Evolutionary conservation across 139 green algal genomes (phyloP).

Genomic region (Chlorella sp.): DNA sequence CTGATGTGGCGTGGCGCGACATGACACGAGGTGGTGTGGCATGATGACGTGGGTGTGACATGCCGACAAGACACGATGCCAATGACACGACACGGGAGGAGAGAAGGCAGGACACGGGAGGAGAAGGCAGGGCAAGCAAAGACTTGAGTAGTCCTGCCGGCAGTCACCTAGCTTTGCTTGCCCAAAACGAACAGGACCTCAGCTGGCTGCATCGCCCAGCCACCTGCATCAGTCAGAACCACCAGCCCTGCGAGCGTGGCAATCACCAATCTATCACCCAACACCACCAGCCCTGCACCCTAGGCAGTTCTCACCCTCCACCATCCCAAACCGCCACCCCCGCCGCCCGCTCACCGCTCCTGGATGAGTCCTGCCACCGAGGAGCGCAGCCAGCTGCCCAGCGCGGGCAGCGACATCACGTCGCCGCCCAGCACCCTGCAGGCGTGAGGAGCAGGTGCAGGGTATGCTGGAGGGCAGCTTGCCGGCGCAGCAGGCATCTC

Average conservation of each 20-base stretch:
- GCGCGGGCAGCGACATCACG: slow-evolving; percentile 48
- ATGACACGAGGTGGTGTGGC: not conserved
- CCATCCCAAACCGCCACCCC: too few relatives aligned
- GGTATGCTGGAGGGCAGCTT: not conserved
- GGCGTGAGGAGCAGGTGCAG: not conserved
- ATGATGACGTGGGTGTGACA: too few relatives aligned
- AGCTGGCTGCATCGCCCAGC: too few relatives aligned
- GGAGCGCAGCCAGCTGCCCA: slow-evolving; percentile 45
- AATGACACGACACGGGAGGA: too few relatives aligned
- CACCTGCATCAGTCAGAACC: too few relatives aligned
- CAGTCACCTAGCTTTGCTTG: too few relatives aligned
- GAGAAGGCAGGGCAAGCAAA: not conserved
- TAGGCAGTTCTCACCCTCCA: too few relatives aligned
- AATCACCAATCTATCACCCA: not conserved
- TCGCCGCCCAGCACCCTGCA: slow-evolving; percentile 49
- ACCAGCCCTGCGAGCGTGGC: not conserved
- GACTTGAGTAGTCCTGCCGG: not conserved
- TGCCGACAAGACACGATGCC: too few relatives aligned
- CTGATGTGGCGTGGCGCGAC: not conserved
- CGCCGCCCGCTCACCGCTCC: not conserved
- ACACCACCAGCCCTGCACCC: not conserved
- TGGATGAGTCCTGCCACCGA: slow-evolving; percentile 37
- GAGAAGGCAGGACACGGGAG: not conserved
- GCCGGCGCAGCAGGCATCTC: not conserved
- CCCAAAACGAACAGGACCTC: too few relatives aligned